These are phyloP conservation scores for Globisporangium heterothallicum DNA, from an alignment of 352 stramenopile species.

Conservation along the genomic window DNA sequence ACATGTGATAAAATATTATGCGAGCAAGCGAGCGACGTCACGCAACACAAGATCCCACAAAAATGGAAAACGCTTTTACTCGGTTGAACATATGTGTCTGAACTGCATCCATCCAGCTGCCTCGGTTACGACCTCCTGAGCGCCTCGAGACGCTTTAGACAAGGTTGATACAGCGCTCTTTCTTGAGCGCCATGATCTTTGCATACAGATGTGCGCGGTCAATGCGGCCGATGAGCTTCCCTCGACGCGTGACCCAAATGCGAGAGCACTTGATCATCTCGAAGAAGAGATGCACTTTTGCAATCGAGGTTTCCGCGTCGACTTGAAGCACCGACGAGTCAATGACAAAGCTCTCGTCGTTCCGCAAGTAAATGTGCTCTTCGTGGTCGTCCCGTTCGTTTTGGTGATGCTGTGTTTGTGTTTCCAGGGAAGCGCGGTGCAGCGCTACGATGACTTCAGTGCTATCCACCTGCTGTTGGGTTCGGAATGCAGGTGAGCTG, in stretches of 20 bases:
- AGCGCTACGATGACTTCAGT: background rate
- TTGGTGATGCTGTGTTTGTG: background rate
- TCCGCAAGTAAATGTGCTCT: conserved; percentile 10
- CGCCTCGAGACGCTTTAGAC: no score
- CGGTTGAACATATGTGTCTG: no score
- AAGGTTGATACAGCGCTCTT: conserved; percentile 6
- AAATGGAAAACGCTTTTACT: conserved; percentile 5
- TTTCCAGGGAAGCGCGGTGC: conserved; percentile 5
- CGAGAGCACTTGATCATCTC: conserved; percentile 67
- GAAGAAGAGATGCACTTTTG: conserved; percentile 69
- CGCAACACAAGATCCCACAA: background rate
- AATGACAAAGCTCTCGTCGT: conserved; percentile 22
- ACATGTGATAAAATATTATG: conserved; percentile 31
- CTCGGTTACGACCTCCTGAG: no score
- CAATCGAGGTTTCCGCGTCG: conserved; percentile 41
- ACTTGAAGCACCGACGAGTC: conserved; percentile 54
- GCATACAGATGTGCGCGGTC: conserved; percentile 39
- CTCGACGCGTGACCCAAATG: conserved; percentile 50
- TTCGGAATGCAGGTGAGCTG: conserved; percentile 1
- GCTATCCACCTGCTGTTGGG: background rate
- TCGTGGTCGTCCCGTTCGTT: background rate
- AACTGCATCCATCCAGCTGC: no score
- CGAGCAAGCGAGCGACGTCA: background rate
- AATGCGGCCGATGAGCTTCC: conserved; percentile 48
- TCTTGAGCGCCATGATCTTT: conserved; percentile 27